These are phyloP conservation scores for Gillenia trifoliata DNA, from an alignment of 306 rosid genomes.

Conservation along the genomic window DNA sequence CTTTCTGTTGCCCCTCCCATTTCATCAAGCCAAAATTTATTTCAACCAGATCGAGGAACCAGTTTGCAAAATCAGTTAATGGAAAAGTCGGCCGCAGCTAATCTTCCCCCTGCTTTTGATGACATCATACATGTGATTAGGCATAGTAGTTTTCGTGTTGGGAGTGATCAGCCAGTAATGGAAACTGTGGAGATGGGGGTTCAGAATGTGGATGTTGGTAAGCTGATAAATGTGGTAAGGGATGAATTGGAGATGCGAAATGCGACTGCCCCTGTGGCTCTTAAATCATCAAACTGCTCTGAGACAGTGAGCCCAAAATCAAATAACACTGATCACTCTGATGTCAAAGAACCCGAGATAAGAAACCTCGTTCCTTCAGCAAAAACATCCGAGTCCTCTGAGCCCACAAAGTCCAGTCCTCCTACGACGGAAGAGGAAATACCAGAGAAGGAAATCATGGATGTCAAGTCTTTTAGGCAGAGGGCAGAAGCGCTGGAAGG, in stretches of 20 bases:
- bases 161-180: constrained; percentile 69
- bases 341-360: constrained; percentile 42
- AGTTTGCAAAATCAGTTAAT: constrained; percentile 34
- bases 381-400: constrained; percentile 47
- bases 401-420: constrained; percentile 35
- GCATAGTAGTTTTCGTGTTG: constrained; percentile 95
- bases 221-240: constrained; percentile 60
- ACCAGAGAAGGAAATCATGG: constrained; percentile 60
- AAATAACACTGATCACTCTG: constrained; percentile 38
- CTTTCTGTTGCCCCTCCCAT: constrained; percentile 33
- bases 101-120: constrained; percentile 85
- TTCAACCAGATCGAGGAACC: constrained; percentile 49
- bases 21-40: constrained; percentile 40
- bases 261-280: constrained; percentile 31
- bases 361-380: constrained; percentile 30
- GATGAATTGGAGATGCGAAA: constrained; percentile 69
- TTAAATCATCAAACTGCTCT: constrained; percentile 46
- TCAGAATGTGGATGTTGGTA: constrained; percentile 81
- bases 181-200: constrained; percentile 88
- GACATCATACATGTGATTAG: constrained; percentile 93
- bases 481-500: constrained; percentile 99
- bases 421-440: constrained; percentile 56
- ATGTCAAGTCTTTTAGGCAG: constrained; percentile 86
- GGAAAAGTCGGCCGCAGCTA: constrained; percentile 54
- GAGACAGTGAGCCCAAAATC: constrained; percentile 50